These are phyloP conservation scores for Chlamydomonas sp. DNA, from an alignment of 139 green algal species.

Conservation along the genomic window DNA sequence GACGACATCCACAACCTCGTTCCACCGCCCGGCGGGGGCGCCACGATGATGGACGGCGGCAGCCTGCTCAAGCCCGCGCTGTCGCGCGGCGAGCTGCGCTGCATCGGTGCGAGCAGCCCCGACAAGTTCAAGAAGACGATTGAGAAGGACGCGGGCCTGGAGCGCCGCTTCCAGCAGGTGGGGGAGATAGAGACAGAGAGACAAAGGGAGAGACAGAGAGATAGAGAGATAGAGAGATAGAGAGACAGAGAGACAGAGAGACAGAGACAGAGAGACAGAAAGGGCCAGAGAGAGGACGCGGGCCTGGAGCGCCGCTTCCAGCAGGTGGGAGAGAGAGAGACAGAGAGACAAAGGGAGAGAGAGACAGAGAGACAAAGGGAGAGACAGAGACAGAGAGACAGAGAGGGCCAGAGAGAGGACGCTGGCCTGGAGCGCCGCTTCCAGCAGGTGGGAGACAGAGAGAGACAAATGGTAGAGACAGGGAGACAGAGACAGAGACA, in stretches of 20 bases:
- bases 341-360: too few relatives aligned
- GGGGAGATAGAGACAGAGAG: neutral
- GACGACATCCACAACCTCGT: conserved; percentile 57
- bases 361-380: too few relatives aligned
- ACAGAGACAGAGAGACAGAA: too few relatives aligned
- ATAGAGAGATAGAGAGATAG: too few relatives aligned
- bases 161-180: conserved; percentile 86
- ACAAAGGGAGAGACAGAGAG: too few relatives aligned
- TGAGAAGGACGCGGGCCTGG: conserved; percentile 95
- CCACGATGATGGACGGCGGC: conserved; percentile 55
- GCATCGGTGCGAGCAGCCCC: conserved; percentile 91
- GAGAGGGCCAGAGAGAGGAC: too few relatives aligned
- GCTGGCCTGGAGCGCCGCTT: conserved; percentile 91
- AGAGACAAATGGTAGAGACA: too few relatives aligned
- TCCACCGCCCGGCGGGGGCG: conserved; percentile 36
- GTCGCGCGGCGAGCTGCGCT: conserved; percentile 86
- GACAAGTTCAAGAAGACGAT: conserved; percentile 98
- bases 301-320: conserved; percentile 93
- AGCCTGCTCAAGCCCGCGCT: conserved; percentile 96
- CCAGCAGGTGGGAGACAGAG: conserved; percentile 48
- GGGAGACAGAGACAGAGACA: too few relatives aligned
- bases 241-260: too few relatives aligned
- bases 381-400: too few relatives aligned
- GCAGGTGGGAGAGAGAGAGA: conserved; percentile 27
- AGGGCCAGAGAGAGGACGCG: too few relatives aligned